These are phyloP conservation scores for Talaromyces sp. DNA, from an alignment of 2,329 filamentous ascomycete genomes.

Conservation along the genomic window DNA sequence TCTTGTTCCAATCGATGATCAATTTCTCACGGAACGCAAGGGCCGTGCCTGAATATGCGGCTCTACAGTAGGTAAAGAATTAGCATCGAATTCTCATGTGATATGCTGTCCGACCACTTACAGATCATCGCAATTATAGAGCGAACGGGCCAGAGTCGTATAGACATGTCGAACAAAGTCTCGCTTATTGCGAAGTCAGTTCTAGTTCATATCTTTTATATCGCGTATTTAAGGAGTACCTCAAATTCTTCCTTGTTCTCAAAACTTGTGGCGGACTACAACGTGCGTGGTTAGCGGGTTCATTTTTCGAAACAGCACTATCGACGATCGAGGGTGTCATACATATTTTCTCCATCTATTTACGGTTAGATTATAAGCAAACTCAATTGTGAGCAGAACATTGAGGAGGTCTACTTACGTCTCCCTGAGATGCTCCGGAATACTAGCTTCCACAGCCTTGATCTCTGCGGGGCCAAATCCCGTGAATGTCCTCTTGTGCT, in stretches of 20 bases:
- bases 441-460: slow-evolving; percentile 85
- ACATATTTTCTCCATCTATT: slow-evolving; percentile 60
- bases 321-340: slow-evolving; percentile 27
- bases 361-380: neutral
- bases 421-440: slow-evolving; percentile 82
- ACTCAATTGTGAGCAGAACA: neutral
- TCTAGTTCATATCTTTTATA: neutral
- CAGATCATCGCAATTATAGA: slow-evolving; percentile 96
- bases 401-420: slow-evolving; percentile 56
- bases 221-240: slow-evolving; percentile 29
- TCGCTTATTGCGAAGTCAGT: slow-evolving; percentile 47
- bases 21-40: slow-evolving; percentile 90
- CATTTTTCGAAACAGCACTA: neutral
- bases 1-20: slow-evolving; percentile 96
- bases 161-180: slow-evolving; percentile 93
- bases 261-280: slow-evolving; percentile 65
- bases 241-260: slow-evolving; percentile 75
- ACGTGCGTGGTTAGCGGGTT: neutral
- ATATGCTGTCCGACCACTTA: slow-evolving; percentile 29
- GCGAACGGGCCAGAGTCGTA: slow-evolving; percentile 88
- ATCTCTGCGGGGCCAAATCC: slow-evolving; percentile 89
- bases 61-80: slow-evolving; percentile 42
- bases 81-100: neutral
- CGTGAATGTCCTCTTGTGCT: slow-evolving; percentile 96
- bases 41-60: slow-evolving; percentile 86